Evolutionary conservation across 2,329 filamentous ascomycete species (phyloP), one percentile per base, ranked within the genome.

Genomic region (Fusarium nisikadoi): DNA sequence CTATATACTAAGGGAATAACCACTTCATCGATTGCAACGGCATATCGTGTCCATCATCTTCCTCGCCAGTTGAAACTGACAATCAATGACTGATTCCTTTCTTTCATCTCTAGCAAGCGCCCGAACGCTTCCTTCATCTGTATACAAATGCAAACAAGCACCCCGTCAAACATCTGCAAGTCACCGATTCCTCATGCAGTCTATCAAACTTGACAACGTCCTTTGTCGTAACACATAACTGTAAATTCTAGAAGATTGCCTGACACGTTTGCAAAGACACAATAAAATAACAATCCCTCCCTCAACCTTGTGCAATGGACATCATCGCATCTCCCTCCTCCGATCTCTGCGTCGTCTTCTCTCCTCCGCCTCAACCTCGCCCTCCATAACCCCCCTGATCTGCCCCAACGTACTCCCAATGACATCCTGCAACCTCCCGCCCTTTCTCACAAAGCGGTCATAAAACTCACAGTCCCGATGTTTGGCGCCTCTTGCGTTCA

Each of bases 391-490:
- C 25, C 60, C 70, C 58, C 72, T 65, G 23, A 77, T 76, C 46
- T 76, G 71, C 0, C 75, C 75, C 19, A 77, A 35, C 10, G 75
- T 76, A 33, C 68, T 75, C 25, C 75, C 75, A 8, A 77, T 77
- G 25, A 63, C 68, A 25, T 77, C 75, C 70, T 77, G 75, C 23
- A 77, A 62, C 10, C 66, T 65, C 11, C 75, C 75, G 5, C 75
- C 75, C 62, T 74, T 75, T 25, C 74, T 47, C 13, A 76, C 75
- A 47, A 77, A 77, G 36, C 70, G 65, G 38, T 77, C 74, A 35
- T 77, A 77, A 38, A 77, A 77, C 58, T 77, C 72, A 9, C 75
- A 77, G 49, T 77, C 75, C 11, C 68, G 52, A 29, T 77, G 75
- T 19, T 65, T 59, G 9, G 75, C 61, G 16, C 72, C 75, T 4